These are phyloP conservation scores for Trichosporon sp. DNA, from an alignment of 1,284 basidiomycete genomes.

Conservation along the genomic window DNA sequence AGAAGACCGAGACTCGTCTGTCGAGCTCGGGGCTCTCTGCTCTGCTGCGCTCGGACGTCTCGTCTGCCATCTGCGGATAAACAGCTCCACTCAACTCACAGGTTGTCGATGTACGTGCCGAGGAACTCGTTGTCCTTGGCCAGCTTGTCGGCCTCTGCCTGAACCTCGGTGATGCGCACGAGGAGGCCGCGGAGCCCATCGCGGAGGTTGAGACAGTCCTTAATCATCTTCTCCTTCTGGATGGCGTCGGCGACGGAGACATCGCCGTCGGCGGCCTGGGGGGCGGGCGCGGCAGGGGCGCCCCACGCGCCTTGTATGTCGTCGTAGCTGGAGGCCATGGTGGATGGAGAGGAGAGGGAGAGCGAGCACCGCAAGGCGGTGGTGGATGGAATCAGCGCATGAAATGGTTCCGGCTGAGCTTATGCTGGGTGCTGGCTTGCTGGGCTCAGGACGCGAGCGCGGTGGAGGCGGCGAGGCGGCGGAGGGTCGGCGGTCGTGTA, in stretches of 20 bases:
- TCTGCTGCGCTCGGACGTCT: not conserved
- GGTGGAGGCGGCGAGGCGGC: no score
- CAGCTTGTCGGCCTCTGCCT: constrained; percentile 45
- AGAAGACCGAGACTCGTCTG: not conserved
- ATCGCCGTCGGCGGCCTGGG: constrained; percentile 23
- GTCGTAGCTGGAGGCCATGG: constrained; percentile 10
- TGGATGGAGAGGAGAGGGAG: not conserved
- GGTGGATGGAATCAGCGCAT: not conserved
- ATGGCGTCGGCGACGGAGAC: constrained; percentile 37
- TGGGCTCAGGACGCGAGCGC: not conserved
- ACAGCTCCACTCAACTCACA: constrained; percentile 32
- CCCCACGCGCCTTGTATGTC: constrained; percentile 21
- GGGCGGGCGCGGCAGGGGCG: not conserved
- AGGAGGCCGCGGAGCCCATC: constrained; percentile 44
- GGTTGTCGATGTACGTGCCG: constrained; percentile 46
- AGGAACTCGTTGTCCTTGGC: constrained; percentile 46
- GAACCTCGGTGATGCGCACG: constrained; percentile 39
- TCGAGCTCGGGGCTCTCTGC: not conserved
- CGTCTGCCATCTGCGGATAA: no score
- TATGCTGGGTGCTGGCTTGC: not conserved
- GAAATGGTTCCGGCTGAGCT: not conserved
- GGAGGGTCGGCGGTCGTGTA: no score
- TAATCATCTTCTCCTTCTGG: constrained; percentile 43
- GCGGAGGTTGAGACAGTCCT: constrained; percentile 39
- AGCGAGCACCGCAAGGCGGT: no score